These are phyloP conservation scores for Amanita pallidorosea DNA, from an alignment of 768 basidiomycete species.

Conservation along the genomic window DNA sequence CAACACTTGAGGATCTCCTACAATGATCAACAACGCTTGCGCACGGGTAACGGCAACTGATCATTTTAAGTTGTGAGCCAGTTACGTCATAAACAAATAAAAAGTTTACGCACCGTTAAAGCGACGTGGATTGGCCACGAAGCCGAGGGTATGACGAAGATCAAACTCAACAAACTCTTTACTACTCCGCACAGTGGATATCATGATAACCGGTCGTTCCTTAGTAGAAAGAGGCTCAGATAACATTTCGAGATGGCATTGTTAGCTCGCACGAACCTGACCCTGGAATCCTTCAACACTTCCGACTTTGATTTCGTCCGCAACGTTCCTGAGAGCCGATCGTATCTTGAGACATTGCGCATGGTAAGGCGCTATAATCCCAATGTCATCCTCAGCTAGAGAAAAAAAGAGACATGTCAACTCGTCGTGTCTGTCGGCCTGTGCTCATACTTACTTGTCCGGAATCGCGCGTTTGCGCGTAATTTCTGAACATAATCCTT, in stretches of 20 bases:
- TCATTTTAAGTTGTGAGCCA: not conserved
- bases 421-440: no score
- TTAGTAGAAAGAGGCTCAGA: conserved; percentile 11
- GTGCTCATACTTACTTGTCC: conserved; percentile 21
- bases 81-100: not conserved
- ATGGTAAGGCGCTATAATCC: conserved; percentile 53
- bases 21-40: conserved; percentile 48
- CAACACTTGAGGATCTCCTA: conserved; percentile 51
- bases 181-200: conserved; percentile 50
- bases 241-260: no score
- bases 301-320: conserved; percentile 43
- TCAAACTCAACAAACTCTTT: conserved; percentile 39
- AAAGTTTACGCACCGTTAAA: conserved; percentile 37
- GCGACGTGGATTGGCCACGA: conserved; percentile 43
- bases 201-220: conserved; percentile 51
- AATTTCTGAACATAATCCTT: conserved; percentile 35
- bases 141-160: conserved; percentile 43
- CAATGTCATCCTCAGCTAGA: conserved; percentile 38
- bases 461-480: conserved; percentile 21
- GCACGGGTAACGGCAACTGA: conserved; percentile 60
- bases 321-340: conserved; percentile 18
- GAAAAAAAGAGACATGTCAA: no score
- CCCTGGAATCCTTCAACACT: conserved; percentile 63
- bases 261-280: conserved; percentile 22
- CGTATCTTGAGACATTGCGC: conserved; percentile 48